Evolutionary conservation across 83 land plant species (phyloP), one percentile per base, ranked within the genome.

Genomic region (Diphasiastrum complanatum): DNA sequence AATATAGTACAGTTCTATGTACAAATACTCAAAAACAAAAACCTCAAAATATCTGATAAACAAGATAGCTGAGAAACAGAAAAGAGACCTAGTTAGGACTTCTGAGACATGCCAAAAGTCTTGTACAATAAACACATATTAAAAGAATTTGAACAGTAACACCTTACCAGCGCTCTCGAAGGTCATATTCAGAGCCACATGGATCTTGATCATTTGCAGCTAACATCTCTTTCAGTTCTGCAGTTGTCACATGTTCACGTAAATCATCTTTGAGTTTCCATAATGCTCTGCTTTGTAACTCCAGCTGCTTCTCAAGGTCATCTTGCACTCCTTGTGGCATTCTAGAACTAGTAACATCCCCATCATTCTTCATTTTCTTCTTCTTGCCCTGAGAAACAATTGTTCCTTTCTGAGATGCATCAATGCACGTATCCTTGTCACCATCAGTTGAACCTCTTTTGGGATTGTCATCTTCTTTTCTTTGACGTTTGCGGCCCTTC

Each of bases 121-220:
- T 8, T 16, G 16, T 16, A 40, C 43, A 40, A 40, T 16, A 40
- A 8, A 16, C 16, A 16, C 43, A 40, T 16, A 40, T 16, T 8
- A 8, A 40, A 8, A 8, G 16, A 8, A 40, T 16, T 16, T 16
- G 43, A 8, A n/a, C n/a, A n/a, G n/a, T 55, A 36, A 41, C 38
- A 22, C 71, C 50, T 71, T 69, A 92, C 98, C 98, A 93, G 65
- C 84, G 88, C 30, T 93, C 98, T 35, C 98, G 61, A 64, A 93
- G 51, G 67, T 81, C 91, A 80, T 83, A 79, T 70, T 93, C 96
- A 48, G 91, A 81, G 61, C 91, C 88, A 31, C 73, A 30, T 45
- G 79, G 52, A 37, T 78, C 86, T 68, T 83, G 87, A 33, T 38
- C 68, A 72, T 93, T 93, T 22, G 61, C 75, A 60, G 75, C 85